These are phyloP conservation scores for Stephania japonica DNA, from an alignment of 164 flowering plant species.

Conservation along the genomic window DNA sequence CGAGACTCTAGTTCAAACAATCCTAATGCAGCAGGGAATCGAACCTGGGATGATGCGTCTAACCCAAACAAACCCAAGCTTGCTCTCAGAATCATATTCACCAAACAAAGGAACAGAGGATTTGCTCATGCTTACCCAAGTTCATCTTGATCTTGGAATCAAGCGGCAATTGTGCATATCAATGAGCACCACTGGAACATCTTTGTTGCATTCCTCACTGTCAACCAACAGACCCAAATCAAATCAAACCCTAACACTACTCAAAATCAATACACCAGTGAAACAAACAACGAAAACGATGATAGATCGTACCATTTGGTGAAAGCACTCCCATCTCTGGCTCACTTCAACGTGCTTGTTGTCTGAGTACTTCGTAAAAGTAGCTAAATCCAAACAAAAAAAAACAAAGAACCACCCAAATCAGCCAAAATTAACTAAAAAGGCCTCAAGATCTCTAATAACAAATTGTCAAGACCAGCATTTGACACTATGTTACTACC, in stretches of 20 bases:
- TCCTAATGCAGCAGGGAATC: too few species aligned
- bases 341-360: constrained; percentile 44
- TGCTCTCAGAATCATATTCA: too few species aligned
- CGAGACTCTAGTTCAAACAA: too few species aligned
- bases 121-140: constrained; percentile 35
- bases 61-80: too few species aligned
- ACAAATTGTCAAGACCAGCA: too few species aligned
- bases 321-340: constrained; percentile 83
- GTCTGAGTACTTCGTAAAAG: too few species aligned
- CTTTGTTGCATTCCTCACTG: constrained; percentile 79
- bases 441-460: too few species aligned
- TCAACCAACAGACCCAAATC: not conserved
- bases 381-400: too few species aligned
- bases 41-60: too few species aligned
- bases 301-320: constrained; percentile 50
- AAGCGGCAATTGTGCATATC: constrained; percentile 78
- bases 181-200: constrained; percentile 75
- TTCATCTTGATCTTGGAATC: constrained; percentile 88
- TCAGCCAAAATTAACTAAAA: too few species aligned
- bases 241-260: not conserved
- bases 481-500: too few species aligned
- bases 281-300: not conserved
- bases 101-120: not conserved
- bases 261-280: not conserved
- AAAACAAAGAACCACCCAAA: too few species aligned